Conservation (phyloP, 2,329 filamentous ascomycete species). For the Alternaria postmessia region DNA sequence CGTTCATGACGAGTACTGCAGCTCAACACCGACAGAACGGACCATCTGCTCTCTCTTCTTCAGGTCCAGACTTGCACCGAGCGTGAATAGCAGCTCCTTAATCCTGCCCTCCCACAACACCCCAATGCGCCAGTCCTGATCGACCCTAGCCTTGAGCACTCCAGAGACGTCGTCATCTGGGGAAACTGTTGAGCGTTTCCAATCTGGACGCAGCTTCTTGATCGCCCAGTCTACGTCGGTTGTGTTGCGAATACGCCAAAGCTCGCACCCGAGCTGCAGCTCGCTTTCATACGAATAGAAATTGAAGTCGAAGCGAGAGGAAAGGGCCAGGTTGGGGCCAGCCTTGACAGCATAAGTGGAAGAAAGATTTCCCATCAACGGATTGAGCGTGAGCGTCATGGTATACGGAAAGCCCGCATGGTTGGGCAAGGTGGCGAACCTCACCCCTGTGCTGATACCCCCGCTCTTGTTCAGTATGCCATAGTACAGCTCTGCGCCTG, state of each 20-base stretch:
- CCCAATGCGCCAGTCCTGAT: slow-evolving; percentile 86
- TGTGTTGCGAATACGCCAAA: slow-evolving; percentile 74
- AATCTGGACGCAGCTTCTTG: slow-evolving; percentile 54
- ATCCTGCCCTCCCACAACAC: slow-evolving; percentile 91
- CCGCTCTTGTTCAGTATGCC: slow-evolving; percentile 93
- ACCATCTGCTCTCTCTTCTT: slow-evolving; percentile 79
- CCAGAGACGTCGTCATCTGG: slow-evolving; percentile 76
- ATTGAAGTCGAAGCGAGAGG: slow-evolving; percentile 94
- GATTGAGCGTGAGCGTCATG: slow-evolving; percentile 91
- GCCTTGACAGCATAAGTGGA: slow-evolving; percentile 92
- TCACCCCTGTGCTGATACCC: slow-evolving; percentile 84
- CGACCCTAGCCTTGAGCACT: slow-evolving; percentile 87
- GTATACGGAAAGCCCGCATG: slow-evolving; percentile 89
- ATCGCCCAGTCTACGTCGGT: slow-evolving; percentile 56
- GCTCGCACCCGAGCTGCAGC: slow-evolving; percentile 87
- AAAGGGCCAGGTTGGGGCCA: slow-evolving; percentile 81
- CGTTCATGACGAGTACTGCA: slow-evolving; percentile 80
- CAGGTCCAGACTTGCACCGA: slow-evolving; percentile 86
- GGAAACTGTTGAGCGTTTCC: slow-evolving; percentile 43
- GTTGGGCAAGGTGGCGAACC: slow-evolving; percentile 85
- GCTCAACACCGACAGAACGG: slow-evolving; percentile 76
- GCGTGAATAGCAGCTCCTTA: slow-evolving; percentile 90
- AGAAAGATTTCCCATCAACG: slow-evolving; percentile 90
- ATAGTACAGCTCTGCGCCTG: slow-evolving; percentile 94
- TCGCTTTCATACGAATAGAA: slow-evolving; percentile 98